Evolutionary conservation across 1,139 yeast genomes (phyloP).

Genomic region (Debaryomyces coudertii): DNA sequence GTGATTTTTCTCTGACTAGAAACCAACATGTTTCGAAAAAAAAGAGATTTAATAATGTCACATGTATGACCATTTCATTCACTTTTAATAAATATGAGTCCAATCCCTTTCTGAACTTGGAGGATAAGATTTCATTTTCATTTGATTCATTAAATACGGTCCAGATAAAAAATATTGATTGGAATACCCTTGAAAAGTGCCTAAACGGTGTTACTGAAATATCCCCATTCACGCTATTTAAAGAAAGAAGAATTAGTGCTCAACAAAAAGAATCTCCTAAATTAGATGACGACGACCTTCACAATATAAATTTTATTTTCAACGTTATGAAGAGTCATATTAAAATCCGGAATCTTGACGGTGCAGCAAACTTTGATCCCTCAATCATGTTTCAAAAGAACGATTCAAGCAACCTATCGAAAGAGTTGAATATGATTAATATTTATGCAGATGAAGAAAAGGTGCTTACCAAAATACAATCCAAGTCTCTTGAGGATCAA

Average conservation of each 20-base stretch:
- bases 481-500: slow-evolving; percentile 1
- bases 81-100: slow-evolving; percentile 36
- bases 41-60: slow-evolving; percentile 8
- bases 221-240: slow-evolving; percentile 36
- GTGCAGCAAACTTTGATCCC: slow-evolving; percentile 26
- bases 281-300: slow-evolving; percentile 31
- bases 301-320: slow-evolving; percentile 37
- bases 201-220: slow-evolving; percentile 32
- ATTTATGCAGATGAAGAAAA: slow-evolving; percentile 12
- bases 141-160: slow-evolving; percentile 33
- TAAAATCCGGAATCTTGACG: slow-evolving; percentile 35
- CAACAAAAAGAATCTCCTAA: neutral
- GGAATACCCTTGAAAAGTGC: slow-evolving; percentile 28
- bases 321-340: slow-evolving; percentile 36
- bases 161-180: slow-evolving; percentile 26
- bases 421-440: slow-evolving; percentile 13
- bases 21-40: neutral
- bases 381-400: slow-evolving; percentile 7
- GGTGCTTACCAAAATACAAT: slow-evolving; percentile 15
- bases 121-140: slow-evolving; percentile 27
- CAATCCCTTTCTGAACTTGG: slow-evolving; percentile 35
- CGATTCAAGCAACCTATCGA: slow-evolving; percentile 12
- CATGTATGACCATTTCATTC: slow-evolving; percentile 44
- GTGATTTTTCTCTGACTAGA: slow-evolving; percentile 14
- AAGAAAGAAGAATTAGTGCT: slow-evolving; percentile 10